Conservation (phyloP, 2,329 filamentous ascomycete genomes). For the Pseudogymnoascus sp. region DNA sequence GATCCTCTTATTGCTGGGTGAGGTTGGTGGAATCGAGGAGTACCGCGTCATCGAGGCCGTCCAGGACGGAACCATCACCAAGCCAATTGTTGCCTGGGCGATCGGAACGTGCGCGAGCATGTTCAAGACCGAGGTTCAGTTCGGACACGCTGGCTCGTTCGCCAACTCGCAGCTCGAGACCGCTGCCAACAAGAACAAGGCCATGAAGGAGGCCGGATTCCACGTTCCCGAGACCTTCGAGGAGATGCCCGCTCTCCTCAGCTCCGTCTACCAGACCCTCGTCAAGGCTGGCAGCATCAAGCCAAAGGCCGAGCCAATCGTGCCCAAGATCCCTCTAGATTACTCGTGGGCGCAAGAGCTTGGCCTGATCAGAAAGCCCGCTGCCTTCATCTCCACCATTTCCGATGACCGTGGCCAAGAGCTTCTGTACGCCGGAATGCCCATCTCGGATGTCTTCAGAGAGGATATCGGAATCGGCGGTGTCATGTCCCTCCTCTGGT, state of each 20-base stretch:
- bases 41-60: slow-evolving; percentile 99
- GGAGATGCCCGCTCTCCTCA: slow-evolving; percentile 75
- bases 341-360: slow-evolving; percentile 99
- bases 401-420: slow-evolving; percentile 99
- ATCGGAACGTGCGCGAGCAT: slow-evolving; percentile 99
- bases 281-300: slow-evolving; percentile 78
- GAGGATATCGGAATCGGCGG: slow-evolving; percentile 99
- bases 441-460: slow-evolving; percentile 98
- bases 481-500: slow-evolving; percentile 99
- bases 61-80: slow-evolving; percentile 88
- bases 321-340: slow-evolving; percentile 99
- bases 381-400: slow-evolving; percentile 99
- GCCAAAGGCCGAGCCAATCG: slow-evolving; percentile 79
- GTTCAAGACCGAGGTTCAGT: slow-evolving; percentile 99
- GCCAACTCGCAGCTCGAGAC: slow-evolving; percentile 99
- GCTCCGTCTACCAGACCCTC: slow-evolving; percentile 78
- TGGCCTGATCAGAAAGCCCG: slow-evolving; percentile 97
- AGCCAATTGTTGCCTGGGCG: slow-evolving; percentile 98
- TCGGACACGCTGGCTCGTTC: slow-evolving; percentile 96
- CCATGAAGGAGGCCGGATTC: slow-evolving; percentile 92
- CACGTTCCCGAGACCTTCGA: slow-evolving; percentile 94
- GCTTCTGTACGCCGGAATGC: slow-evolving; percentile 97
- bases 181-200: slow-evolving; percentile 91
- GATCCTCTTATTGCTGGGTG: slow-evolving; percentile 90
- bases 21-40: slow-evolving; percentile 98